Evolutionary conservation across 768 basidiomycete genomes (phyloP).

Genomic region (Amanita inopinata): DNA sequence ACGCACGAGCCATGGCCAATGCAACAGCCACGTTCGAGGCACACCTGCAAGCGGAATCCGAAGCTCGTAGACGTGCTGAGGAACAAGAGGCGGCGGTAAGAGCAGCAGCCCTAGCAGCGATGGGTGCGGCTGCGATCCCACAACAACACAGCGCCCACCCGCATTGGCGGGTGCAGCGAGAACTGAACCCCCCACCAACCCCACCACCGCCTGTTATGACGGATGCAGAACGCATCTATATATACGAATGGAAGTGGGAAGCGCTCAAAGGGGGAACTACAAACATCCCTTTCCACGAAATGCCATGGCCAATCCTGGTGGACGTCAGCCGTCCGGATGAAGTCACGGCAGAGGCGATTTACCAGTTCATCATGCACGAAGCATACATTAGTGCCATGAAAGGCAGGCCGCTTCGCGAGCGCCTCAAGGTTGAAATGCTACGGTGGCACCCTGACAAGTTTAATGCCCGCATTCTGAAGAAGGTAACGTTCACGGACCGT

Average conservation of each 20-base stretch:
- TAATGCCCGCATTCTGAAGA: conserved; percentile 23
- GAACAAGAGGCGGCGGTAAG: neutral
- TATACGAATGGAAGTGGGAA: conserved; percentile 29
- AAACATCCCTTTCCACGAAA: conserved; percentile 19
- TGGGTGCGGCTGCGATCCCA: neutral
- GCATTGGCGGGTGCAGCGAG: neutral
- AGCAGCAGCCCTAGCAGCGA: neutral
- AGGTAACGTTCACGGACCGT: conserved; percentile 24
- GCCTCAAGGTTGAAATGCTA: conserved; percentile 34
- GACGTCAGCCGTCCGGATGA: conserved; percentile 16
- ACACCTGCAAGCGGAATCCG: conserved; percentile 1
- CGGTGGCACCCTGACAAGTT: conserved; percentile 53
- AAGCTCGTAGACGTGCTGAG: conserved; percentile 4
- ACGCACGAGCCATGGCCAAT: neutral
- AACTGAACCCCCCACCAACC: neutral
- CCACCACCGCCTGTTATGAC: conserved; percentile 7
- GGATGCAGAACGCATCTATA: conserved; percentile 12
- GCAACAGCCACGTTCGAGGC: neutral
- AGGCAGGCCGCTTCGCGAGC: conserved; percentile 24
- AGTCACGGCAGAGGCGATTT: conserved; percentile 26
- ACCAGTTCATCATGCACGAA: conserved; percentile 28
- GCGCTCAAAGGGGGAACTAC: conserved; percentile 18
- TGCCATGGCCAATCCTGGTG: conserved; percentile 37
- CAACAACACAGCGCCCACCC: neutral
- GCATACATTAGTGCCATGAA: conserved; percentile 10